Conservation (phyloP, 129 eudicot genomes). For the Dittrichia graveolens region DNA sequence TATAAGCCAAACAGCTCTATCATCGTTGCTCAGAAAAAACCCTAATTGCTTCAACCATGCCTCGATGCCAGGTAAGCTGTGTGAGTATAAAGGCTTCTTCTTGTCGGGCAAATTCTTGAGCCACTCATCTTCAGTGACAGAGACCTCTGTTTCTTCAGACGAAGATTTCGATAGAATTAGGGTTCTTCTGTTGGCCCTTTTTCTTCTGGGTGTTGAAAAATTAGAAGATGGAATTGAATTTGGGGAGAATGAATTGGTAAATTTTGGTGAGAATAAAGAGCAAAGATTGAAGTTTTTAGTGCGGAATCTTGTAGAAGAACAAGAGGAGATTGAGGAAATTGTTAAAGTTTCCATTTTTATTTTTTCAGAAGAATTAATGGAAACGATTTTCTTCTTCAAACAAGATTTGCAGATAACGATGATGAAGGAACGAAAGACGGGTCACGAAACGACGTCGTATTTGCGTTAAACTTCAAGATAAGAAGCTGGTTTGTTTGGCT, state of each 20-base stretch:
- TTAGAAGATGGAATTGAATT: constrained; percentile 30
- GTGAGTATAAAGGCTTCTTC: constrained; percentile 83
- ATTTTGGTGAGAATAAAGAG: constrained; percentile 8
- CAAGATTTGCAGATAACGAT: constrained; percentile 33
- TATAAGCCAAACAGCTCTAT: constrained; percentile 85
- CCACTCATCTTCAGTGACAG: constrained; percentile 66
- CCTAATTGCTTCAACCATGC: constrained; percentile 79
- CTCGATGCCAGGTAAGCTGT: constrained; percentile 87
- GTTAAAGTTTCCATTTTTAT: constrained; percentile 24
- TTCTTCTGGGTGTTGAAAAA: constrained; percentile 27
- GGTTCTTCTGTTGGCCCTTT: constrained; percentile 36
- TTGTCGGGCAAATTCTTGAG: constrained; percentile 77
- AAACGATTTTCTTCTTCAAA: neutral
- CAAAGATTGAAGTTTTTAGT: constrained; percentile 17
- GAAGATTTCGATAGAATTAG: constrained; percentile 44
- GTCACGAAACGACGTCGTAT: constrained; percentile 25
- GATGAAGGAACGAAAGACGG: constrained; percentile 25
- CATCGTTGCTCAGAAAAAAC: constrained; percentile 77
- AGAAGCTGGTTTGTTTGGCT: constrained; percentile 11
- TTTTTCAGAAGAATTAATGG: neutral
- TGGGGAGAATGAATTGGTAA: constrained; percentile 28
- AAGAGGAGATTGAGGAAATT: constrained; percentile 42
- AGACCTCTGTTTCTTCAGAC: constrained; percentile 45
- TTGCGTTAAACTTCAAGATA: constrained; percentile 24
- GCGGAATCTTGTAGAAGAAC: constrained; percentile 21